Base-by-base conservation (phyloP, 306 rosid genomes). In the Vigna radiata region DNA sequence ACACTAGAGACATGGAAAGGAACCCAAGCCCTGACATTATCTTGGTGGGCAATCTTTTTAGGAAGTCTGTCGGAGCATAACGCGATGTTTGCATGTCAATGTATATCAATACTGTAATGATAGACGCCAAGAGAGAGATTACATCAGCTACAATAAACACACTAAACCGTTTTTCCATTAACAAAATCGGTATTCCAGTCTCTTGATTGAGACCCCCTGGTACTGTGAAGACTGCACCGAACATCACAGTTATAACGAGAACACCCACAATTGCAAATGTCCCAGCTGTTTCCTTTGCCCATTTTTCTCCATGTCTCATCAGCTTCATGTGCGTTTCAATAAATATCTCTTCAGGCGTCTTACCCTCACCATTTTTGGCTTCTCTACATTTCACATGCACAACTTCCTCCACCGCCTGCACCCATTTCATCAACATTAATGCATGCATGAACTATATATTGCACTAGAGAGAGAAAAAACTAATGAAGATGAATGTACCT, bases 341-440 rank as follows among this genome's bases (percentile, higher is more conserved):
- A 14, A 82, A 82, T 55, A 63, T 4, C 4, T 76, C 78, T 0
- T 4, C 12, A 4, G 85, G 65, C 41, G 8, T 77, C 48, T 44
- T 77, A 2, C 41, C 67, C 2, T 77, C 79, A 1, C 1, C 4
- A 31, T 77, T 77, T 39, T 3, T n/a, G 0, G 6, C 47, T 53
- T 76, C 58, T 59, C 41, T 39, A 3, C 27, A 68, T 41, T 48
- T 74, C 3, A 76, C 29, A 15, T 44, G 63, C 66, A 67, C 67
- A 5, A 81, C 11, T 46, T 47, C 4, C 49, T 53, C 54, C 17
- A 82, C 85, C 0, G 58, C 78, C 85, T 82, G 61, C 70, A 79
- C 0, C 48, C 2, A 56, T 55, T 53, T 36, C 65, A 56, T 56
- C 3, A 4, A 19, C 1, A 0, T 41, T 41, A 49, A 48, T 6